These are phyloP conservation scores for Metschnikowia vanudenii DNA, from an alignment of 805 yeast species.

Conservation along the genomic window DNA sequence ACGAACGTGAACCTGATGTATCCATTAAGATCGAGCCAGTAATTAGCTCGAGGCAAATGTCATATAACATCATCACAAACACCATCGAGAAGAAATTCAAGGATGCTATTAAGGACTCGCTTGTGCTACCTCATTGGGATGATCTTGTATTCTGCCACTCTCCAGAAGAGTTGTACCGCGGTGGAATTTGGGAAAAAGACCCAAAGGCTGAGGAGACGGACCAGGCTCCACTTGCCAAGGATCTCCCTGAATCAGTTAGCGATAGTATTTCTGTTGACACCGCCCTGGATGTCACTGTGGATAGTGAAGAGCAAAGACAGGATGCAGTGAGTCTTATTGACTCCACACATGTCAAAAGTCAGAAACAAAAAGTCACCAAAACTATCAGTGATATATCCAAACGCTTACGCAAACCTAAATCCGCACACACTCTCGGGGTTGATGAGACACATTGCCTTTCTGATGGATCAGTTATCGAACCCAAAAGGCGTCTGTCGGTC, in stretches of 20 bases:
- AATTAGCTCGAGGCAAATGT: constrained; percentile 80
- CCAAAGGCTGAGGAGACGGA: neutral
- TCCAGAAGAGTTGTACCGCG: constrained; percentile 69
- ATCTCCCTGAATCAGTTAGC: neutral
- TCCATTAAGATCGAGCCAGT: constrained; percentile 82
- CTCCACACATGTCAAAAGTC: constrained; percentile 3
- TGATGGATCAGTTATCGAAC: constrained; percentile 27
- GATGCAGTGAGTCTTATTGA: constrained; percentile 3
- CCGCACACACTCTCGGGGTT: constrained; percentile 23
- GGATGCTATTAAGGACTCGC: constrained; percentile 73
- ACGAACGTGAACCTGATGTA: constrained; percentile 73
- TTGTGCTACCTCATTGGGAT: constrained; percentile 88
- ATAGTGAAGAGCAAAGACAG: neutral
- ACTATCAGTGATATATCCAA: constrained; percentile 18
- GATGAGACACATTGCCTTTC: constrained; percentile 27
- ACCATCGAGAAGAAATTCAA: constrained; percentile 74
- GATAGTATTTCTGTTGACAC: constrained; percentile 3
- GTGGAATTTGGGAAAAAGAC: constrained; percentile 83
- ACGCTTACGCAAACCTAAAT: constrained; percentile 22
- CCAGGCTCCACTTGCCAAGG: neutral
- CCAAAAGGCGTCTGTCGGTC: constrained; percentile 6
- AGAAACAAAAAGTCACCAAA: constrained; percentile 9
- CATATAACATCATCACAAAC: constrained; percentile 75
- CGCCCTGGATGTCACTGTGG: constrained; percentile 4
- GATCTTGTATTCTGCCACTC: constrained; percentile 75